Conservation (phyloP, 192 early-diverging fungal genomes). For the Helicostylum pulchrum region DNA sequence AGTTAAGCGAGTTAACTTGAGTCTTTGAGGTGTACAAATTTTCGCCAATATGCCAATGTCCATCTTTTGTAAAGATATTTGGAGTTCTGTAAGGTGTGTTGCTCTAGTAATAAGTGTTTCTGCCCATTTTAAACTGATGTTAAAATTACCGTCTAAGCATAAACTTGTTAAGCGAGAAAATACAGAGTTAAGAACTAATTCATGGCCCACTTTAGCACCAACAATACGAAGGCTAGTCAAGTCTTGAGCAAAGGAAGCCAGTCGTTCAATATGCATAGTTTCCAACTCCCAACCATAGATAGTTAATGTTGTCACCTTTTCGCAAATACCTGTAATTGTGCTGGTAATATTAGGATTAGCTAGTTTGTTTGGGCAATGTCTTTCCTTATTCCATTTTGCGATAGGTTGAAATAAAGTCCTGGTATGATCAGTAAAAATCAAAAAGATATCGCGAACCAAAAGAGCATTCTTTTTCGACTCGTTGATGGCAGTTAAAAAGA, state of each 20-base stretch:
- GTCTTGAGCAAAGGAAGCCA: background rate
- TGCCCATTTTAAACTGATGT: background rate
- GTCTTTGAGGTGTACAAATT: background rate
- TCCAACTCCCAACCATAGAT: slow-evolving; percentile 41
- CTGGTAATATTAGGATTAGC: slow-evolving; percentile 22
- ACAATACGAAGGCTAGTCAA: slow-evolving; percentile 24
- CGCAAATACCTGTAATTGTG: slow-evolving; percentile 23
- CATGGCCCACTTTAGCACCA: slow-evolving; percentile 11
- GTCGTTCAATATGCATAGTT: slow-evolving; percentile 15
- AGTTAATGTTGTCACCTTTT: slow-evolving; percentile 27
- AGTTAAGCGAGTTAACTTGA: slow-evolving; percentile 9
- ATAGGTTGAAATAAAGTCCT: background rate
- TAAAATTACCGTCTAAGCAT: slow-evolving; percentile 6
- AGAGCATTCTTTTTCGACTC: slow-evolving; percentile 18
- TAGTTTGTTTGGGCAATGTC: background rate
- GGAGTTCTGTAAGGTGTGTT: background rate
- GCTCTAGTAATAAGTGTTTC: background rate
- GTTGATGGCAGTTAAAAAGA: slow-evolving; percentile 18
- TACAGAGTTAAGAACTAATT: background rate
- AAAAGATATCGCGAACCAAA: slow-evolving; percentile 27
- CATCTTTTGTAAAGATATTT: slow-evolving; percentile 1
- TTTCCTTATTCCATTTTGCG: background rate
- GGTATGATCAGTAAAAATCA: slow-evolving; percentile 19
- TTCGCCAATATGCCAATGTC: background rate
- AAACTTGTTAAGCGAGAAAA: background rate